Conservation (phyloP, 257 asterid genomes). For the Anisodus acutangulus region DNA sequence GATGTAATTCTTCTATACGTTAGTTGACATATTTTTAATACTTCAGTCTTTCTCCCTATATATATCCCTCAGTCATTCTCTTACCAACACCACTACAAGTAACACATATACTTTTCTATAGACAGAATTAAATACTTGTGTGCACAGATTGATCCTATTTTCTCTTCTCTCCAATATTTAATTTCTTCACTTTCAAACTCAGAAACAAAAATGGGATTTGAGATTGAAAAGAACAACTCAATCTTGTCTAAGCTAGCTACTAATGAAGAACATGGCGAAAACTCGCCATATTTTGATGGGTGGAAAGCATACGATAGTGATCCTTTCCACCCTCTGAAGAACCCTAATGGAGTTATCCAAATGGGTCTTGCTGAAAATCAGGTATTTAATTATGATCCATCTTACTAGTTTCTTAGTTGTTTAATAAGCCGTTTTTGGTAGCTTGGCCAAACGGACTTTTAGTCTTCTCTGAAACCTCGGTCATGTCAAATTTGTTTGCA, state of each 20-base stretch:
- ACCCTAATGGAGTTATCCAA: conserved; percentile 81
- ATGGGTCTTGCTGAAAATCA: conserved; percentile 95
- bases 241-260: conserved; percentile 62
- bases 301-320: conserved; percentile 81
- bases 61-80: conserved; percentile 36
- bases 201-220: conserved; percentile 42
- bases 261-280: conserved; percentile 74
- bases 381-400: conserved; percentile 34
- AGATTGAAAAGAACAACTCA: conserved; percentile 33
- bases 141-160: not conserved
- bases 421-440: not conserved
- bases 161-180: not conserved
- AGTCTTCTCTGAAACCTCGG: not conserved
- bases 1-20: not conserved
- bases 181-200: not conserved
- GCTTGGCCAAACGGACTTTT: not conserved
- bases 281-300: conserved; percentile 85
- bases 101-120: not conserved
- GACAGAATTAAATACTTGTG: not conserved
- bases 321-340: conserved; percentile 68
- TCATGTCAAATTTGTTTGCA: conserved; percentile 35
- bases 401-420: no score
- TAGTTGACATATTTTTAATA: not conserved
- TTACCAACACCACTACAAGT: not conserved
- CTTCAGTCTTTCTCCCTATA: conserved; percentile 41